Evolutionary conservation across 768 basidiomycete genomes (phyloP).

Genomic region (Hirschioporus abietinus): DNA sequence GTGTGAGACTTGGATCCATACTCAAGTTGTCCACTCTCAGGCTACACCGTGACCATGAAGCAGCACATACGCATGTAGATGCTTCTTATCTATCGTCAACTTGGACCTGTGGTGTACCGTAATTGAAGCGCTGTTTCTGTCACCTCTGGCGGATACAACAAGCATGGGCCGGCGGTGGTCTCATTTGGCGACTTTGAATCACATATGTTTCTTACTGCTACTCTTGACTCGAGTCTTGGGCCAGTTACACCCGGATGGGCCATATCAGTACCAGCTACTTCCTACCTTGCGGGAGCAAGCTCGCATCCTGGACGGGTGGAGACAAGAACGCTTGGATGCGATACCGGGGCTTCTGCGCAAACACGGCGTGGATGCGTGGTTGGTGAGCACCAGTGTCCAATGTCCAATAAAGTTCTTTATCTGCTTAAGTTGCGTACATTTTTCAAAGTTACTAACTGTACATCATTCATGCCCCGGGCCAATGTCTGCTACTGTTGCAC

Average conservation of each 20-base stretch:
- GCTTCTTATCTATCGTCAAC: not conserved
- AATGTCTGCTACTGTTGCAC: too few relatives aligned
- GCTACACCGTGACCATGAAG: not conserved
- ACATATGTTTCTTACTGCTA: not conserved
- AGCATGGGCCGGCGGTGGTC: too few relatives aligned
- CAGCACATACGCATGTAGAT: not conserved
- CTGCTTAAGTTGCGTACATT: too few relatives aligned
- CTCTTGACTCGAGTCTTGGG: not conserved
- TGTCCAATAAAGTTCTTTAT: too few relatives aligned
- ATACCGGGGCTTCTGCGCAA: constrained; percentile 39
- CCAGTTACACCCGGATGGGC: not conserved
- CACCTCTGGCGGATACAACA: too few relatives aligned
- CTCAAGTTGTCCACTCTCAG: not conserved
- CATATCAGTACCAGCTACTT: constrained; percentile 31
- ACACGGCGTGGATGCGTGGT: constrained; percentile 38
- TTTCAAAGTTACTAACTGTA: too few relatives aligned
- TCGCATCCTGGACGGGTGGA: constrained; percentile 35
- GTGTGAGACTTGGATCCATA: not conserved
- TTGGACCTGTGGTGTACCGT: not conserved
- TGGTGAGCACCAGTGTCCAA: constrained; percentile 30
- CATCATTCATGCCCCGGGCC: too few relatives aligned
- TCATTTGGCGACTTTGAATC: not conserved
- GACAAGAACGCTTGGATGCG: constrained; percentile 32
- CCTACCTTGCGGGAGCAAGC: constrained; percentile 38
- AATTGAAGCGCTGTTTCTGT: not conserved